Evolutionary conservation across 1,284 basidiomycete genomes (phyloP), one percentile per base, ranked within the genome.

Genomic region (Trametes versicolor): DNA sequence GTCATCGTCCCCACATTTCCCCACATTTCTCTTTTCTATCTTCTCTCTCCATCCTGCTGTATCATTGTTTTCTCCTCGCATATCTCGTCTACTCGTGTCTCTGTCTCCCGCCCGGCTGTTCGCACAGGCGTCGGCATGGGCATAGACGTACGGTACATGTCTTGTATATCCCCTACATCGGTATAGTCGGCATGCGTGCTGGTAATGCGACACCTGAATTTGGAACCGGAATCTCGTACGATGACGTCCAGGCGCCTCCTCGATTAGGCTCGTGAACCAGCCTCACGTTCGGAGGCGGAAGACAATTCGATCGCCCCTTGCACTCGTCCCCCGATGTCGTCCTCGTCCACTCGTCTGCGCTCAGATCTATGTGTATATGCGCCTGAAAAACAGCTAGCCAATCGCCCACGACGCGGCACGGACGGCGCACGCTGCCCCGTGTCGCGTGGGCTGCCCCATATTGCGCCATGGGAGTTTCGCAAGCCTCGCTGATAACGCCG

Each of bases 141-240:
- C 54, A 39, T 47, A 56, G 41, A 34, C 41, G 43, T 47, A 57
- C 45, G 43, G 41, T 56, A 56, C 34, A 56, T 47, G 54, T n/a
- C 54, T 45, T 48, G 55, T 57, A 57, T 48, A 57, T 57, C 45
- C 55, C 43, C n/a, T 56, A 56, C 54, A 56, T 56, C 41, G 54
- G 41, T 48, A 57, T 57, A 48, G 55, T 57, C 45, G 55, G 55
- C 55, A 32, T 47, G 19, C 27, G 41, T 45, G 54, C 41, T 56
- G 29, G 43, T 57, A 57, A 57, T 57, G 55, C 43, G 55, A 57
- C 55, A 25, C 29, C 43, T 48, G 23, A 29, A 23, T 19, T 12
- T 55, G 53, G 53, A 55, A 43, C 29, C 29, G 29, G 29, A 32
- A 32, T 32, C 29, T 32, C 29, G 29, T 32, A 32, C 29, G 29